Conservation (phyloP, 176 grass and related monocot species). For the Oryza punctata region DNA sequence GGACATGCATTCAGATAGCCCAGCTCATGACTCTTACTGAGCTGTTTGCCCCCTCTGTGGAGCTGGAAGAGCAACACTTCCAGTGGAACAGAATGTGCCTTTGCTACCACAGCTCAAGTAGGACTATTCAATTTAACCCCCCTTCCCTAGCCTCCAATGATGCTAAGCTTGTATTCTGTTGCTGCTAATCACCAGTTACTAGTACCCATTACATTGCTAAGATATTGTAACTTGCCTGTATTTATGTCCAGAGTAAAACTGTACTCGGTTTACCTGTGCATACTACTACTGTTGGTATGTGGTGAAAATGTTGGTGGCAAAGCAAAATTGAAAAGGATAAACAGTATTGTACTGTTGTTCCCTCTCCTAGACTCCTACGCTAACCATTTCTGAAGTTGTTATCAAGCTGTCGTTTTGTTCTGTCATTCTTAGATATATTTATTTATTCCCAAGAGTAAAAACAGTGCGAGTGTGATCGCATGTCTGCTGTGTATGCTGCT, state of each 20-base stretch:
- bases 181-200: slow-evolving; percentile 23
- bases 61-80: slow-evolving; percentile 23
- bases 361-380: not conserved
- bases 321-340: slow-evolving; percentile 8
- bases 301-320: not conserved
- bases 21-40: slow-evolving; percentile 44
- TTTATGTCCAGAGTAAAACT: slow-evolving; percentile 24
- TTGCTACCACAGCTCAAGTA: slow-evolving; percentile 38
- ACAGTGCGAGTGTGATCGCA: not conserved
- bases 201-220: slow-evolving; percentile 29
- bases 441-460: not conserved
- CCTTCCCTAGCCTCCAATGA: slow-evolving; percentile 33
- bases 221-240: slow-evolving; percentile 46
- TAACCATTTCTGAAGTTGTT: not conserved
- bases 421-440: not conserved
- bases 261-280: slow-evolving; percentile 55
- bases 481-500: not conserved
- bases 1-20: slow-evolving; percentile 74
- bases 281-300: slow-evolving; percentile 33
- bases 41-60: not conserved
- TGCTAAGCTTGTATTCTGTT: slow-evolving; percentile 37
- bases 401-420: not conserved
- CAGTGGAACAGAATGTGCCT: slow-evolving; percentile 34
- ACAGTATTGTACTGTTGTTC: not conserved
- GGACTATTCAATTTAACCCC: slow-evolving; percentile 52